Evolutionary conservation across 2,329 filamentous ascomycete species (phyloP).

Genomic region (Tolypocladium album): DNA sequence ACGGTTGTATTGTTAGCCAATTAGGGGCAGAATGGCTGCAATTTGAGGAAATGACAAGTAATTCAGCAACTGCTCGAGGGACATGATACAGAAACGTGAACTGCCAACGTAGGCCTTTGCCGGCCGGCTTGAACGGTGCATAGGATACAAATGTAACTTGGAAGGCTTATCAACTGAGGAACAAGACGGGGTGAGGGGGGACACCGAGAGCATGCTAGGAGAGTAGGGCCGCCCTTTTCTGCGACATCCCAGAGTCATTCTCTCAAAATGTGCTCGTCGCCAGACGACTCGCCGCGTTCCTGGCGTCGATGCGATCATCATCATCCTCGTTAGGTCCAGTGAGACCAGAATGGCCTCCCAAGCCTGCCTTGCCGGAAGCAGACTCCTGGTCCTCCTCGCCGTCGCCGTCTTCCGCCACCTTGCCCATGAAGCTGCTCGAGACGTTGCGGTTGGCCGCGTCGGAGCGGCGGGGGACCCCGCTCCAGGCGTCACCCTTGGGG

Average conservation of each 20-base stretch:
- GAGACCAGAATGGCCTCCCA: conserved; percentile 37
- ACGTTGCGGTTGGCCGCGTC: conserved; percentile 71
- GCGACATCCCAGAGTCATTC: background rate
- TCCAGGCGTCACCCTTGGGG: conserved; percentile 97
- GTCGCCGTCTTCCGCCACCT: conserved; percentile 51
- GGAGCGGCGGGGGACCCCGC: conserved; percentile 74
- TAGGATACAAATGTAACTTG: background rate
- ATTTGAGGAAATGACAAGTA: background rate
- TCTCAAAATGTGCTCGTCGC: conserved; percentile 82
- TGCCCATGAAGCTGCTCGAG: conserved; percentile 59
- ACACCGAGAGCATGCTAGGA: background rate
- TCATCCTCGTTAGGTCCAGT: conserved; percentile 58
- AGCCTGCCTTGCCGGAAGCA: conserved; percentile 24
- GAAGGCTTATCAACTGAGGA: background rate
- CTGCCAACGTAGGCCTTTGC: background rate
- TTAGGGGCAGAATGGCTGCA: background rate
- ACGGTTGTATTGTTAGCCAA: too few species aligned
- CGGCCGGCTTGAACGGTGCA: background rate
- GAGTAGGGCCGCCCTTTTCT: background rate
- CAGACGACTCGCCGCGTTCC: conserved; percentile 87
- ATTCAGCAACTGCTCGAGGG: background rate
- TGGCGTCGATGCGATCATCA: conserved; percentile 87
- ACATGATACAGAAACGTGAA: too few species aligned
- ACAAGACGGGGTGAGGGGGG: background rate
- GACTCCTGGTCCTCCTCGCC: conserved; percentile 27